phyloP scores from a whole-genome alignment of 2,329 filamentous ascomycete genomes.

The Ophiostoma montium region DNA sequence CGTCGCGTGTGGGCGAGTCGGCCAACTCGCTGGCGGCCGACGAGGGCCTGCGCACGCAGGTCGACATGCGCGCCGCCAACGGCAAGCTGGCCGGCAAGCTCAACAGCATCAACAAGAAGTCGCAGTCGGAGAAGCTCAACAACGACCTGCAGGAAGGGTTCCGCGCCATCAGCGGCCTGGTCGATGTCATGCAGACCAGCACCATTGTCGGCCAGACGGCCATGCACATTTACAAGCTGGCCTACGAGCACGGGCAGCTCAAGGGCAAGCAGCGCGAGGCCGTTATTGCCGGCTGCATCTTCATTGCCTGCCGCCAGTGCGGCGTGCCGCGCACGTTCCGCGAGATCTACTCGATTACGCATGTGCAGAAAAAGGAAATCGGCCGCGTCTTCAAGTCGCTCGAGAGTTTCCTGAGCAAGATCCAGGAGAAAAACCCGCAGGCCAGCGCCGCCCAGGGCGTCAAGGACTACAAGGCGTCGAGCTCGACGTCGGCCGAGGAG shows the following conservation, averaged over 20 bases:
- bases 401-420: conserved; percentile 71
- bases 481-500: conserved; percentile 66
- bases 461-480: conserved; percentile 58
- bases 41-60: conserved; percentile 15
- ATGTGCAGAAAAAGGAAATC: conserved; percentile 94
- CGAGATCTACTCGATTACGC: conserved; percentile 86
- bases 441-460: conserved; percentile 32
- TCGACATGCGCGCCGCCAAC: conserved; percentile 15
- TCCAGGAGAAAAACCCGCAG: conserved; percentile 46
- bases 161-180: conserved; percentile 77
- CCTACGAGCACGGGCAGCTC: conserved; percentile 83
- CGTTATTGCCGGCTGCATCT: conserved; percentile 91
- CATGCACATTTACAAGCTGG: conserved; percentile 90
- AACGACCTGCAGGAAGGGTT: conserved; percentile 52
- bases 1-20: conserved; percentile 92
- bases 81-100: conserved; percentile 16
- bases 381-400: conserved; percentile 88
- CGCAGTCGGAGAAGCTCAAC: conserved; percentile 16
- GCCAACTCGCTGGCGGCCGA: conserved; percentile 55
- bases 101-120: conserved; percentile 18
- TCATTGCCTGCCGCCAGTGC: conserved; percentile 89
- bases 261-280: conserved; percentile 92
- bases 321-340: conserved; percentile 79
- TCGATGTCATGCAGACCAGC: conserved; percentile 71
- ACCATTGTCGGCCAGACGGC: conserved; percentile 75